These are phyloP conservation scores for Apiotrichum porosum DNA, from an alignment of 1,284 basidiomycete genomes.

Conservation along the genomic window DNA sequence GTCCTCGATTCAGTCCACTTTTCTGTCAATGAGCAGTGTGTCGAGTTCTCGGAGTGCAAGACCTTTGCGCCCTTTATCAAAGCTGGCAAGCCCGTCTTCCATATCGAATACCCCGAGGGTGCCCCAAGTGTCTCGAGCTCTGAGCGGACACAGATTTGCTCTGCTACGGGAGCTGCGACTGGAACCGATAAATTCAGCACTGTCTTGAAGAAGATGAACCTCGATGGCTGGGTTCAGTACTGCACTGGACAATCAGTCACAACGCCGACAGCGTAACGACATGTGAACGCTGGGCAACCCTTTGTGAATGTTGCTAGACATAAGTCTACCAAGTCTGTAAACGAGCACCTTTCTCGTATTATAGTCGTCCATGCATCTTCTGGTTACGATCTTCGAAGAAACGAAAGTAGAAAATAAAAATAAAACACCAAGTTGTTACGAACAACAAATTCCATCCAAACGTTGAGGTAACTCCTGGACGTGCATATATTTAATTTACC, in stretches of 20 bases:
- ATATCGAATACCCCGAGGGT: constrained; percentile 25
- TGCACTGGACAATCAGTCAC: constrained; percentile 1
- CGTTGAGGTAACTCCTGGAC: too few relatives aligned
- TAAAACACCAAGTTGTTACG: too few relatives aligned
- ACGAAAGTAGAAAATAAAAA: too few relatives aligned
- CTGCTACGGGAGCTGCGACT: not conserved
- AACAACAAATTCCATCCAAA: too few relatives aligned
- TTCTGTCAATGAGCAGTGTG: constrained; percentile 14
- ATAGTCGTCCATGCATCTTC: too few relatives aligned
- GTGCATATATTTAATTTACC: too few relatives aligned
- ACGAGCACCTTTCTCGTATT: too few relatives aligned
- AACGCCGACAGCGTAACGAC: not conserved
- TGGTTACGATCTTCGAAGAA: too few relatives aligned
- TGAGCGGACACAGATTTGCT: not conserved
- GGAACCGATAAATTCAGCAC: not conserved
- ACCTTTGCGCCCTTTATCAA: constrained; percentile 23
- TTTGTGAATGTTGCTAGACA: too few relatives aligned
- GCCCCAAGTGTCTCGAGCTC: not conserved
- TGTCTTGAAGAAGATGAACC: constrained; percentile 5
- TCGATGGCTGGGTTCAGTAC: constrained; percentile 4
- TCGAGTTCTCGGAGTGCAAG: constrained; percentile 24
- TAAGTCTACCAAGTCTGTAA: too few relatives aligned
- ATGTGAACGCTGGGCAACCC: too few relatives aligned
- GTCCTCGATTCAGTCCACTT: constrained; percentile 1
- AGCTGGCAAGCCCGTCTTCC: constrained; percentile 31